Conservation (phyloP, 2,329 filamentous ascomycete genomes). For the Fusarium chlamydosporum region DNA sequence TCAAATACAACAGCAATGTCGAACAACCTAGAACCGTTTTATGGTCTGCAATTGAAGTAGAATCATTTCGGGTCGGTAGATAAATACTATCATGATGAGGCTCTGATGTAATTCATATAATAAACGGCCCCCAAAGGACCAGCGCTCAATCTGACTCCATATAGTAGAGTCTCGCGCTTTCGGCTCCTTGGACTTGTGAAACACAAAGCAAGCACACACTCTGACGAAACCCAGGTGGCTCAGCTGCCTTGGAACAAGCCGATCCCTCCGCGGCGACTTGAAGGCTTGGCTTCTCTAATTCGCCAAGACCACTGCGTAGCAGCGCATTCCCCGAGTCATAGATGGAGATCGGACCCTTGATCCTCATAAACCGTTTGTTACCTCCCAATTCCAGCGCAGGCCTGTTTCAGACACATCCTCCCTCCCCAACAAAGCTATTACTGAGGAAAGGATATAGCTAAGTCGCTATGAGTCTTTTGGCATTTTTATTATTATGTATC, state of each 20-base stretch:
- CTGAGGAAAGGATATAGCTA: neutral
- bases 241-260: constrained; percentile 36
- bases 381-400: neutral
- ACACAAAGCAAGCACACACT: constrained; percentile 7
- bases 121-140: neutral
- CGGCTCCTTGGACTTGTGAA: constrained; percentile 7
- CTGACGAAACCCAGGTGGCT: constrained; percentile 38
- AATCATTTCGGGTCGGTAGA: no score
- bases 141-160: neutral
- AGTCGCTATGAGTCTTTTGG: constrained; percentile 26
- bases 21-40: neutral
- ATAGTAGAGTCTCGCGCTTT: neutral
- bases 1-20: neutral
- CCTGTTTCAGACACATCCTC: neutral
- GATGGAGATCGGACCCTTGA: constrained; percentile 11
- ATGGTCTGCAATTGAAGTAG: rapidly evolving
- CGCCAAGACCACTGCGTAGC: constrained; percentile 17
- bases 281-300: constrained; percentile 30
- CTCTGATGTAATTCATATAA: neutral
- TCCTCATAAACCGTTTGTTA: constrained; percentile 10
- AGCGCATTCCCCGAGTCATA: constrained; percentile 25
- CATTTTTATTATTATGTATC: constrained; percentile 17
- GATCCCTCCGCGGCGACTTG: constrained; percentile 10
- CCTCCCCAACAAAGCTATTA: neutral
- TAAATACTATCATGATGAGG: neutral